A percentile compares a stretch with the other conserved stretches of the same genome.
phyloP scores from a whole-genome alignment of 129 eudicot species.

The Rutidosis leptorrhynchoides region DNA sequence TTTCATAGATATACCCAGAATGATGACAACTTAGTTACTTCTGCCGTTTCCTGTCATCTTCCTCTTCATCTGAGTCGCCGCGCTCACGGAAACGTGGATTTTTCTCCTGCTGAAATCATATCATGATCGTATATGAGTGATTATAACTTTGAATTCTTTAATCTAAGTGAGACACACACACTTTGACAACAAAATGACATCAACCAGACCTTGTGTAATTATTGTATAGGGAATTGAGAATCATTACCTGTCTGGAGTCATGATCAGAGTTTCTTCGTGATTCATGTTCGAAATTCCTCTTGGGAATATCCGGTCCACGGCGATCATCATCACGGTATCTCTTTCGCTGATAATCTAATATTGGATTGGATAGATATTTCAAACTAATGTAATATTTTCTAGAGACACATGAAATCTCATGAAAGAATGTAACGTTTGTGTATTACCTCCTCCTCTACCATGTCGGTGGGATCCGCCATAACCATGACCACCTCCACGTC shows the following conservation, averaged over 20 bases:
- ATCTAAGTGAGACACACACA: not conserved
- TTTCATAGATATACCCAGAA: slow-evolving; percentile 9
- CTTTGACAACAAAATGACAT: not conserved
- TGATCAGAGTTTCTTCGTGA: slow-evolving; percentile 69
- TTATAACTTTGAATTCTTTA: not conserved
- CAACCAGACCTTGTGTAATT: not conserved
- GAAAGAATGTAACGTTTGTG: not conserved
- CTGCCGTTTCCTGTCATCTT: slow-evolving; percentile 66
- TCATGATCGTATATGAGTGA: not conserved
- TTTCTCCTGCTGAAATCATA: slow-evolving; percentile 67
- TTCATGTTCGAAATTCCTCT: slow-evolving; percentile 63
- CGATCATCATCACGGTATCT: slow-evolving; percentile 88
- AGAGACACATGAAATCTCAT: not conserved
- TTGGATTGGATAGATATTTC: not conserved
- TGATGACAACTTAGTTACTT: slow-evolving; percentile 28
- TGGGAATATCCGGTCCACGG: slow-evolving; percentile 50
- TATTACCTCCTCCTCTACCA: slow-evolving; percentile 69
- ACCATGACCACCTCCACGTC: slow-evolving; percentile 57
- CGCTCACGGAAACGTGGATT: slow-evolving; percentile 96
- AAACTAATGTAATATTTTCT: not conserved
- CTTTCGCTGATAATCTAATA: slow-evolving; percentile 65
- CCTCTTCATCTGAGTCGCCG: slow-evolving; percentile 95
- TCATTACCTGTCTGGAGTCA: slow-evolving; percentile 81
- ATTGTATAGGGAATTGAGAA: not conserved
- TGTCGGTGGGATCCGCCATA: slow-evolving; percentile 64